Percentiles rank a stretch among this genome's conserved stretches.
phyloP scores from a whole-genome alignment of 148 eudicot species.

The Dianthus caryophyllus region DNA sequence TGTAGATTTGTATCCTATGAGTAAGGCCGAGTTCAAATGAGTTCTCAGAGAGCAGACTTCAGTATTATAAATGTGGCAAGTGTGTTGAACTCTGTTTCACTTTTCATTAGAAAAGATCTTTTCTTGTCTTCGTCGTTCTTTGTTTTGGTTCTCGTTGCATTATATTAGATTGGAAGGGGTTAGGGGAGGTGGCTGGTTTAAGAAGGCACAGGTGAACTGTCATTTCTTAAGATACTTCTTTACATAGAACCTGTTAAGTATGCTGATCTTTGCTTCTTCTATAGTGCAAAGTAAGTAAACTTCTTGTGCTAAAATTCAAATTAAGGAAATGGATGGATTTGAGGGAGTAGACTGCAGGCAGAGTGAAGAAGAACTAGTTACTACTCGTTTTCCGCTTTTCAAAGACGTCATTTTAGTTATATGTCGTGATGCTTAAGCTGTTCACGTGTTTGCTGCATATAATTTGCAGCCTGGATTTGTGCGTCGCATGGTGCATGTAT shows the following conservation, averaged over 20 bases:
- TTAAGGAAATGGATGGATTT: too few relatives aligned
- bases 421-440: not conserved
- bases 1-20: not conserved
- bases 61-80: conserved; percentile 2
- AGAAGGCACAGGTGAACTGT: not conserved
- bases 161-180: not conserved
- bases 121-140: not conserved
- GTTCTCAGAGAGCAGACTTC: not conserved
- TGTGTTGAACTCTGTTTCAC: not conserved
- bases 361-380: too few relatives aligned
- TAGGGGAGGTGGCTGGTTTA: conserved; percentile 1
- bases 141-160: not conserved
- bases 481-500: not conserved
- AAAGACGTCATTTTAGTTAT: not conserved
- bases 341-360: too few relatives aligned
- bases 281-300: not conserved
- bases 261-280: not conserved
- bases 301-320: too few relatives aligned
- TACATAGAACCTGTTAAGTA: not conserved
- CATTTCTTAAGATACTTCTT: not conserved
- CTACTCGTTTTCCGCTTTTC: too few relatives aligned
- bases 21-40: not conserved
- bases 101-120: not conserved
- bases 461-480: not conserved
- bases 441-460: not conserved